Base-by-base conservation (phyloP, 495 filamentous ascomycete species). In the Neurospora sp. region DNA sequence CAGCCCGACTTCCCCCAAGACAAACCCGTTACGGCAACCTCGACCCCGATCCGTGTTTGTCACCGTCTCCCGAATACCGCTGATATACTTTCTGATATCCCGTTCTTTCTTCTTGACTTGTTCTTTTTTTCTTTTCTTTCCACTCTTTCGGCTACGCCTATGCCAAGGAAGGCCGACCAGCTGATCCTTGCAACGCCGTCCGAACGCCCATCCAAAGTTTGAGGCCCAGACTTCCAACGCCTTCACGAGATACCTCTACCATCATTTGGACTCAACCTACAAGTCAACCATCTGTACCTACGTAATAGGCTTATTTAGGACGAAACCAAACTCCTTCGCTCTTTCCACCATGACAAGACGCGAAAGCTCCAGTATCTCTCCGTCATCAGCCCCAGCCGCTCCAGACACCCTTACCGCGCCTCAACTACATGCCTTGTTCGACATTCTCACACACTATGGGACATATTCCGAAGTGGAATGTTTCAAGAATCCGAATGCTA, bases 391-490 rank as follows among this genome's bases (percentile, higher is more conserved):
- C 5, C 39, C 69, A 35, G 61, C 42, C 12, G 20, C 72, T 10
- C 65, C 76, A 71, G 68, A 69, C n/a, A 44, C 59, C 14, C 79
- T 88, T 68, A 83, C 83, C n/a, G 75, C 85, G 20, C 69, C 76
- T 40, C 89, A 91, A 73, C 77, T 86, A 40, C 83, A 84, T 73
- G 89, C 89, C 35, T 83, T 92, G 37, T 86, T 91, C 71, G 89
- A 92, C 74, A 88, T 91, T 71, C 85, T 92, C 44, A 88, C 89
- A 40, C 89, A 91, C 79, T 78, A 88, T 74, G 84, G 90, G 75
- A 87, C 87, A 8, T 91, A 90, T 73, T 73, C 79, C 6, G 90
- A 92, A 76, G 89, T 90, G 31, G 81, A 88, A 75, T 82, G 80
- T 72, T 89, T 91, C 81, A 90, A 88, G 73, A 69, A 84, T 31